Conservation (phyloP, 1,284 basidiomycete species). For the Ceratobasidium papillatum region DNA sequence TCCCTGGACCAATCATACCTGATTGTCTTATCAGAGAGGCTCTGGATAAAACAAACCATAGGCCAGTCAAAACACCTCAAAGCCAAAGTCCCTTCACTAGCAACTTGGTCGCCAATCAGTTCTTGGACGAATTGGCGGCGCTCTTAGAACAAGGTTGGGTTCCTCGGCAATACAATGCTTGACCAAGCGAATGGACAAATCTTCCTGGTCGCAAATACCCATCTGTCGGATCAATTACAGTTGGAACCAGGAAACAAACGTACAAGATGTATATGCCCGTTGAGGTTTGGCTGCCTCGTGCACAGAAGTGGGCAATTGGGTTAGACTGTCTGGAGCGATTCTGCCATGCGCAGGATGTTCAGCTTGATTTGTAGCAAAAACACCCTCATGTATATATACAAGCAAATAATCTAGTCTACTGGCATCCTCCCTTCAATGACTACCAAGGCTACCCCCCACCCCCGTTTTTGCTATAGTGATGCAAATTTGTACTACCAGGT, state of each 20-base stretch:
- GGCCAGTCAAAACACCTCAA: not conserved
- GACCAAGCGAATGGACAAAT: not conserved
- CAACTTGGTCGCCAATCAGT: not conserved
- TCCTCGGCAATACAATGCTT: no score
- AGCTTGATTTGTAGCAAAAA: not conserved
- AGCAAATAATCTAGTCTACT: not conserved
- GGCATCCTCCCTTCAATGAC: not conserved
- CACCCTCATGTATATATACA: not conserved
- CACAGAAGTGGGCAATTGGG: constrained; percentile 1
- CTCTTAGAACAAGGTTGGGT: no score
- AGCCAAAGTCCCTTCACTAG: not conserved
- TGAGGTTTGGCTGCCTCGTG: not conserved
- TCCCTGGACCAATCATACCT: not conserved
- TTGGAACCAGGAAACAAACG: not conserved
- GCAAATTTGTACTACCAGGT: not conserved
- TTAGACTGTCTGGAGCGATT: not conserved
- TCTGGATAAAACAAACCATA: not conserved
- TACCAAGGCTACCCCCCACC: not conserved
- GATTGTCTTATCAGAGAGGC: not conserved
- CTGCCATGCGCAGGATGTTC: not conserved
- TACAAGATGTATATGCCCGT: not conserved
- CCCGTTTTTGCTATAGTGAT: not conserved
- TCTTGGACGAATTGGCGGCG: not conserved
- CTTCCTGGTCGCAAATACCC: not conserved
- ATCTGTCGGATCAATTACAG: not conserved